Base-by-base conservation (phyloP, 371 early-diverging fungal species). In the Mucor irregularis region DNA sequence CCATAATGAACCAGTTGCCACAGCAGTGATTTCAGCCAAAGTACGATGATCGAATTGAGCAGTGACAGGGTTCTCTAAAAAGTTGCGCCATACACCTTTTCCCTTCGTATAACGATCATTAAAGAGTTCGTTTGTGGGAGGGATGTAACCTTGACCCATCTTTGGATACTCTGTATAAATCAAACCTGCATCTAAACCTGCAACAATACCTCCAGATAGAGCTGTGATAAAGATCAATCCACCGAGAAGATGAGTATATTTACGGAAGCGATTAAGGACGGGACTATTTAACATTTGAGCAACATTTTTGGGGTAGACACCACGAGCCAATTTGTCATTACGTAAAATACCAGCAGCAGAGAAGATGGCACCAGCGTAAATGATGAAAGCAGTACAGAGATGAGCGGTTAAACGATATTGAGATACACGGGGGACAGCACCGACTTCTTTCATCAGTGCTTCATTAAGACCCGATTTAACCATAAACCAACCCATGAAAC, bases 401-500 rank as follows among this genome's bases (percentile, higher is more conserved):
- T 97, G 98, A 17, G 96, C 91, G 0, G 94, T 88, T 52, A 97
- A 77, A 56, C 97, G 87, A 70, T 94, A 96, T 69, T 94, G 97
- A 56, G 90, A 90, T 28, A 97, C 98, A 28, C 97, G 86, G 2
- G 97, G 95, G 0, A 90, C 85, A 1, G 90, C 91, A 37, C 90
- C 88, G 25, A 88, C 84, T 13, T 82, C 84, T 55, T 89, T 79
- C 69, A 91, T 76, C 24, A 93, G 66, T 51, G 92, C 89, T 42
- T 90, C 76, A 22, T 86, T 85, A 13, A 97, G 74, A 14, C 98
- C 98, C 40, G 90, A 89, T 47, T 91, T 87, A 24, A 97, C 98
- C 98, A 97, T 97, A 72, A 90, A 95, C 98, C 98, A 97, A 49
- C 98, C 98, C 66, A 97, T 82, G 10, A 87, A 83, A 35, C 98